These are phyloP conservation scores for Botryotinia convoluta DNA, from an alignment of 2,329 filamentous ascomycete species.

Conservation along the genomic window DNA sequence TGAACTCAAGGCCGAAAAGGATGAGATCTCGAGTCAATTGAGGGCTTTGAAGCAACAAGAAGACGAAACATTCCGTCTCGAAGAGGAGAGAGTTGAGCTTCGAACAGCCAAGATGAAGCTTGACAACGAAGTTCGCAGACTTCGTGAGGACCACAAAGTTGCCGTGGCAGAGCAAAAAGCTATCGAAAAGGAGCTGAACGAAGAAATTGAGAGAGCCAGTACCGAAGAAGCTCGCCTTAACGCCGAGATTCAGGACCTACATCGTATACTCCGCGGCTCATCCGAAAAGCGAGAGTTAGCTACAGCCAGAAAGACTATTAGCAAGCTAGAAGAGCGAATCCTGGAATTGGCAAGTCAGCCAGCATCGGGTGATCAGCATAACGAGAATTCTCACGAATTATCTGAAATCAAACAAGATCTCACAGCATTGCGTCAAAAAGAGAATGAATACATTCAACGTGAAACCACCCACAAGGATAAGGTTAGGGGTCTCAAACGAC, in stretches of 20 bases:
- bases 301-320: constrained; percentile 57
- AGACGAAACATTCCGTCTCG: constrained; percentile 58
- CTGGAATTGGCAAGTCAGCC: constrained; percentile 46
- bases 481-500: constrained; percentile 61
- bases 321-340: constrained; percentile 59
- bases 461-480: constrained; percentile 62
- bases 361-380: constrained; percentile 39
- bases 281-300: constrained; percentile 46
- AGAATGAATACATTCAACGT: constrained; percentile 62
- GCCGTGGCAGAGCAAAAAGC: constrained; percentile 55
- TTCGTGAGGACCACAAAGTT: constrained; percentile 61
- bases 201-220: constrained; percentile 63
- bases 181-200: constrained; percentile 62
- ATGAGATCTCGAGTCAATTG: constrained; percentile 63
- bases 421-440: constrained; percentile 60
- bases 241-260: constrained; percentile 53
- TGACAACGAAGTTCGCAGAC: constrained; percentile 62
- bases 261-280: constrained; percentile 41
- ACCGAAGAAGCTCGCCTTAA: constrained; percentile 63
- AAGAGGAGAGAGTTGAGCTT: constrained; percentile 67
- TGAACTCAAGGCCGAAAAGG: constrained; percentile 62
- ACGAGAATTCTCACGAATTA: constrained; percentile 52
- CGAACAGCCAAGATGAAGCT: constrained; percentile 65
- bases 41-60: constrained; percentile 53
- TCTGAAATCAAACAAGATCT: constrained; percentile 62